These are phyloP conservation scores for Ustilago sp. DNA, from an alignment of 1,284 basidiomycete species.

Conservation along the genomic window DNA sequence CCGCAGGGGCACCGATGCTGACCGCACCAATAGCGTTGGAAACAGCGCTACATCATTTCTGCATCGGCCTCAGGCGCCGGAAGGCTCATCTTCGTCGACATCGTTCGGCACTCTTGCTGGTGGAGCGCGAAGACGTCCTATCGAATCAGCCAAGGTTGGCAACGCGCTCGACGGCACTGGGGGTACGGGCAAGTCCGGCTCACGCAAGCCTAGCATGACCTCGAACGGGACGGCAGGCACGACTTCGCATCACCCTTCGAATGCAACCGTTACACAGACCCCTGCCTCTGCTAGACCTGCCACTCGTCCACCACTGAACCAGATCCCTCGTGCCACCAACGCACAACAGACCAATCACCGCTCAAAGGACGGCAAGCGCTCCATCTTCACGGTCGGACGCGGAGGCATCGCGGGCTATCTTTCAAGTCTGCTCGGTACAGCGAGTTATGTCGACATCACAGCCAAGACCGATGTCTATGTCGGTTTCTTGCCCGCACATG, in stretches of 20 bases:
- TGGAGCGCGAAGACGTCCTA: conserved; percentile 31
- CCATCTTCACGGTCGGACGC: conserved; percentile 85
- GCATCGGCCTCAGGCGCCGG: conserved; percentile 23
- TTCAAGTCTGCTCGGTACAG: conserved; percentile 89
- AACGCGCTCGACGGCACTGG: conserved; percentile 62
- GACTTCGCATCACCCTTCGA: conserved; percentile 5
- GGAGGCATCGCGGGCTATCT: conserved; percentile 98
- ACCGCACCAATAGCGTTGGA: conserved; percentile 10
- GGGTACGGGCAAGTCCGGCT: conserved; percentile 12
- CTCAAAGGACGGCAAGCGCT: conserved; percentile 41
- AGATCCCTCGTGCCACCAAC: conserved; percentile 13
- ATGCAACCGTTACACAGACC: conserved; percentile 9
- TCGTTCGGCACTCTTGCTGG: conserved; percentile 12
- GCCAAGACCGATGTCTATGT: conserved; percentile 98
- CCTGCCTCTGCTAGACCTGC: conserved; percentile 7
- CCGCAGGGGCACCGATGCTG: conserved; percentile 28
- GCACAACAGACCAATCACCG: conserved; percentile 16
- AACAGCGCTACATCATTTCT: conserved; percentile 5
- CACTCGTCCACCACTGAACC: conserved; percentile 20
- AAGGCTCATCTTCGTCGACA: conserved; percentile 29
- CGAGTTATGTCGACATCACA: conserved; percentile 94
- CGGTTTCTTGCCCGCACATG: conserved; percentile 88
- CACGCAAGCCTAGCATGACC: conserved; percentile 24
- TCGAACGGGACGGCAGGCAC: conserved; percentile 10
- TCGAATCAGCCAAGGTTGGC: conserved; percentile 52